Percentiles rank a stretch among this genome's conserved stretches.
phyloP scores from a whole-genome alignment of 1,284 basidiomycete species.

The Schizophyllum amplum region DNA sequence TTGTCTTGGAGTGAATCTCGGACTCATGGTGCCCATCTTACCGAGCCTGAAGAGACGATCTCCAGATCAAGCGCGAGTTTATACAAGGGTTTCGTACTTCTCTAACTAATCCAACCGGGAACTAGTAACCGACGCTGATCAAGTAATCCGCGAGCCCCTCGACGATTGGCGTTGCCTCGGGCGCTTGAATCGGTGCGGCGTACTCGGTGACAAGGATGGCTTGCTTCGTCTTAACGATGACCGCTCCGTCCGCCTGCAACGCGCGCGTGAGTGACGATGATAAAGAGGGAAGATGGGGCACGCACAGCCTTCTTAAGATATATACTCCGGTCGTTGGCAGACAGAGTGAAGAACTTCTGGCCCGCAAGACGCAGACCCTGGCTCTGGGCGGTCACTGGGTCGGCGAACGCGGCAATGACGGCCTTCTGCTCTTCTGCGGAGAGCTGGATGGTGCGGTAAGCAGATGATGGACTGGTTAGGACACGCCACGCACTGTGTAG shows the following conservation, averaged over 20 bases:
- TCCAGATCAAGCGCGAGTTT: too few relatives aligned
- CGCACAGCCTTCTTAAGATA: constrained; percentile 78
- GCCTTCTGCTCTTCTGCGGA: constrained; percentile 69
- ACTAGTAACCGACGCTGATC: constrained; percentile 53
- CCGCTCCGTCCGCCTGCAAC: constrained; percentile 67
- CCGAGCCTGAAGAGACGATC: too few relatives aligned
- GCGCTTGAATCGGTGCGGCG: constrained; percentile 57
- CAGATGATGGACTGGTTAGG: not conserved
- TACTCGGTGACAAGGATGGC: constrained; percentile 85
- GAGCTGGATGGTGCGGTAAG: constrained; percentile 40
- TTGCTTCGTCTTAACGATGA: constrained; percentile 85
- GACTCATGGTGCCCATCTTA: too few relatives aligned
- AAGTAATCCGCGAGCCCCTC: constrained; percentile 80
- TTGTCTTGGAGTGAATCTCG: too few relatives aligned
- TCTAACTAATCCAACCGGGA: too few relatives aligned
- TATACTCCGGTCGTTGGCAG: constrained; percentile 52
- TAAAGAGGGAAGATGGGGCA: constrained; percentile 4
- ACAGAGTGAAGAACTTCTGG: constrained; percentile 77
- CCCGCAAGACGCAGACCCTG: constrained; percentile 64
- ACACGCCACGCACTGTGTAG: constrained; percentile 53
- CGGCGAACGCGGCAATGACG: constrained; percentile 46
- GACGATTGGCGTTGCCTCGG: constrained; percentile 68
- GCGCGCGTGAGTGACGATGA: not conserved
- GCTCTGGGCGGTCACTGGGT: constrained; percentile 27
- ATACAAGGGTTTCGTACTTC: too few relatives aligned